phyloP scores from a whole-genome alignment of 2,329 filamentous ascomycete species.

The Blastomyces gilchristii region DNA sequence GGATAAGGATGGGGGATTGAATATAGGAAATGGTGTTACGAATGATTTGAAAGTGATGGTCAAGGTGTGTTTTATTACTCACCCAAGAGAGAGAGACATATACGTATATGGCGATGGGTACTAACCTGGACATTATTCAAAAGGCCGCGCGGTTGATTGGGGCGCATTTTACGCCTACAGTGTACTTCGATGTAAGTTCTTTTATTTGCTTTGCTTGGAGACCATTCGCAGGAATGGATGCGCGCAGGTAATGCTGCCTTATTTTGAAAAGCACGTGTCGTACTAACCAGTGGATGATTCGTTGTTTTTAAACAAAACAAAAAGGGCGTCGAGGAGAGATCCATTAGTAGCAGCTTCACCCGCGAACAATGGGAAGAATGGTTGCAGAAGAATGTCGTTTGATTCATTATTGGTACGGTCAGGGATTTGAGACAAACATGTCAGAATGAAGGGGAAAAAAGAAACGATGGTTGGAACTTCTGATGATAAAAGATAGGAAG shows the following conservation, averaged over 20 bases:
- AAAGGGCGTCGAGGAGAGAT: constrained; percentile 60
- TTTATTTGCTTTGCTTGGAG: neutral
- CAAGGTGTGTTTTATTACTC: constrained; percentile 45
- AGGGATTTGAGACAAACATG: neutral
- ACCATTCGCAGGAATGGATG: neutral
- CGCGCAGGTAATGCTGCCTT: neutral
- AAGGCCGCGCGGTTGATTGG: constrained; percentile 50
- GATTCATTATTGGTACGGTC: constrained; percentile 14
- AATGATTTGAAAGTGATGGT: constrained; percentile 74
- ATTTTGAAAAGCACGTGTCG: neutral
- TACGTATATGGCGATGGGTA: neutral
- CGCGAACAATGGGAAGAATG: constrained; percentile 77
- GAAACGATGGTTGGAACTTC: neutral
- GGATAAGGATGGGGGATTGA: constrained; percentile 40
- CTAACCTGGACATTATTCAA: neutral
- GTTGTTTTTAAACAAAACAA: neutral
- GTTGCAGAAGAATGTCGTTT: constrained; percentile 56
- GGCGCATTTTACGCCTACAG: constrained; percentile 84
- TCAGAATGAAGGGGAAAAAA: neutral
- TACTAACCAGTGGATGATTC: neutral
- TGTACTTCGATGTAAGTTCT: constrained; percentile 59
- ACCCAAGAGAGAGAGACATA: neutral
- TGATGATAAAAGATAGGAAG: neutral
- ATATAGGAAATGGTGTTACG: constrained; percentile 71
- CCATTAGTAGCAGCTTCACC: constrained; percentile 69